Evolutionary conservation across 345 rosid species (phyloP), one percentile per base, ranked within the genome.

Genomic region (Citrus australasica): DNA sequence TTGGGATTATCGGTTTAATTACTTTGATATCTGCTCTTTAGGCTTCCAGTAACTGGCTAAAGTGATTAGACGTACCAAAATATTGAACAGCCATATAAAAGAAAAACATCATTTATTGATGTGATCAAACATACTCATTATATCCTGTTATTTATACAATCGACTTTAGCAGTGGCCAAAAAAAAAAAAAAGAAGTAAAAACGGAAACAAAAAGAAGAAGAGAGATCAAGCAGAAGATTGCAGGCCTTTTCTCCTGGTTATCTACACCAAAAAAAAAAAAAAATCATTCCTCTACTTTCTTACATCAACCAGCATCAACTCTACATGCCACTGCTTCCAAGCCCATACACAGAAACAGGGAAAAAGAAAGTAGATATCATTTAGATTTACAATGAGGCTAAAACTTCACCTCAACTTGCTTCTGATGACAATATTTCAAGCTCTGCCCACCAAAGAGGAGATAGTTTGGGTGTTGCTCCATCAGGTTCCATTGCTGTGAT

Each of bases 371-470:
- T 27, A 30, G 33, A 8, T 27, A 65, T 33, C 59, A 38, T 28
- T 68, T 35, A 63, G 17, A 38, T 62, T 53, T n/a, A 55, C 10
- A 61, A 53, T 9, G 24, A 21, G 66, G 42, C 46, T 66, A 25
- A 62, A 19, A 16, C 51, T 42, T 25, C 62, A 76, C 66, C 70
- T 88, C 81, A 86, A 71, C 81, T 86, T 79, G 79, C 82, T 67
- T 88, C 89, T 6, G 87, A 72, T 38, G 99, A 87, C 88, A 89
- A 76, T 76, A 97, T 92, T 86, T 94, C 98, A 69, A 97, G 93
- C 77, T 97, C 98, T 32, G 98, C 97, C 98, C 99, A 94, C 99
- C 98, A 97, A 66, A 90, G 89, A 69, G 97, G 94, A 76, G 97
- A 94, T 56, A 81, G 63, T 86, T 92, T 90, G 27, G 98, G 98